These are phyloP conservation scores for Blepharisma stoltei DNA, from an alignment of 73 alveolate species.

Conservation along the genomic window DNA sequence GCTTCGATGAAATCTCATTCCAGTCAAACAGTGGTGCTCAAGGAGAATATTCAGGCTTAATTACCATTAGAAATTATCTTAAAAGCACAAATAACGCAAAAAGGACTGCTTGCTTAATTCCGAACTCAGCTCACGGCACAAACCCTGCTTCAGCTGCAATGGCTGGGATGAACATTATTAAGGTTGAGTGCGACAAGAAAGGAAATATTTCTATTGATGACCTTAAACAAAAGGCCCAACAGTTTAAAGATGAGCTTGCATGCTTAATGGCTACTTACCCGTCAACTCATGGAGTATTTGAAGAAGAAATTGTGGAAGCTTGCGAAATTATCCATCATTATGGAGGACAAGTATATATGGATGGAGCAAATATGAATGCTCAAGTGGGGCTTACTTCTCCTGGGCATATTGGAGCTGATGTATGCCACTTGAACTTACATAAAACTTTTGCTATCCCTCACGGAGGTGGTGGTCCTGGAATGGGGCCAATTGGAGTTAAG, in stretches of 20 bases:
- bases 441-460: constrained; percentile 94
- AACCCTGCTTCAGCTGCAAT: constrained; percentile 93
- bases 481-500: constrained; percentile 92
- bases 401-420: constrained; percentile 90
- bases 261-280: constrained; percentile 93
- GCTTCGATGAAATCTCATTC: constrained; percentile 80
- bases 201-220: constrained; percentile 52
- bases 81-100: constrained; percentile 66
- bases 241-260: constrained; percentile 69
- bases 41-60: constrained; percentile 93
- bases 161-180: constrained; percentile 70
- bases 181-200: constrained; percentile 51
- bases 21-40: constrained; percentile 89
- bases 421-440: constrained; percentile 85
- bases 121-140: constrained; percentile 94
- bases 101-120: constrained; percentile 88
- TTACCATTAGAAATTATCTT: constrained; percentile 78
- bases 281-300: constrained; percentile 92
- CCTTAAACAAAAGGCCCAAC: constrained; percentile 57
- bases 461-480: constrained; percentile 99
- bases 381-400: constrained; percentile 89
- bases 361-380: constrained; percentile 96
- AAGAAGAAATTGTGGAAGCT: constrained; percentile 66
- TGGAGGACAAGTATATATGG: constrained; percentile 93
- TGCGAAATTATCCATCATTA: constrained; percentile 60